phyloP scores from a whole-genome alignment of 352 stramenopile species.

The Globisporangium emineosum region DNA sequence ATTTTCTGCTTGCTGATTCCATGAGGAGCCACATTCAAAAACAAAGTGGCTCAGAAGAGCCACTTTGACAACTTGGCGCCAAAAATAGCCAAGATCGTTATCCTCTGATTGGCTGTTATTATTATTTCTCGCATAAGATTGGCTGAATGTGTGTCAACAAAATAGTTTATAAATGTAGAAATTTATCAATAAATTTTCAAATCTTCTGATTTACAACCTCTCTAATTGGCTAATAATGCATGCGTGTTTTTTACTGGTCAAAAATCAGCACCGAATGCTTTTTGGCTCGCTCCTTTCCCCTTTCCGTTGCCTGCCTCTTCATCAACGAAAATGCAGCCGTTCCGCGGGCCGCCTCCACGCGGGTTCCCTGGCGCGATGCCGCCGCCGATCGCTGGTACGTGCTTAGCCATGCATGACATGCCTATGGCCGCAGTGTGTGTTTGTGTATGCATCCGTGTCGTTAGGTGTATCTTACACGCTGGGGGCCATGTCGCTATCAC shows the following conservation, averaged over 20 bases:
- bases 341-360: slow-evolving; percentile 18
- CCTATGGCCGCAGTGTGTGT: background rate
- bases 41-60: too few species aligned
- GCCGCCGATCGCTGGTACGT: slow-evolving; percentile 15
- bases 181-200: too few species aligned
- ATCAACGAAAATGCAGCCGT: slow-evolving; percentile 17
- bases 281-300: background rate
- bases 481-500: too few species aligned
- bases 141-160: too few species aligned
- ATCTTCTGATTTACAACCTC: too few species aligned
- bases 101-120: background rate
- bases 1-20: background rate
- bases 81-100: background rate
- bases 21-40: too few species aligned
- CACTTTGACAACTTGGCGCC: background rate
- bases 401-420: background rate
- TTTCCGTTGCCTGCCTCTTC: background rate
- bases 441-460: background rate
- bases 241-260: background rate
- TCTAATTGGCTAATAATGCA: too few species aligned
- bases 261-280: too few species aligned
- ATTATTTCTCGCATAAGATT: background rate
- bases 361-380: slow-evolving; percentile 14
- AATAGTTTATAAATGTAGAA: too few species aligned
- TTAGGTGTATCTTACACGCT: too few species aligned